Percentiles rank a stretch among this genome's conserved stretches.
These are phyloP conservation scores for Fusarium setosum DNA, from an alignment of 2,329 filamentous ascomycete genomes.

Conservation along the genomic window DNA sequence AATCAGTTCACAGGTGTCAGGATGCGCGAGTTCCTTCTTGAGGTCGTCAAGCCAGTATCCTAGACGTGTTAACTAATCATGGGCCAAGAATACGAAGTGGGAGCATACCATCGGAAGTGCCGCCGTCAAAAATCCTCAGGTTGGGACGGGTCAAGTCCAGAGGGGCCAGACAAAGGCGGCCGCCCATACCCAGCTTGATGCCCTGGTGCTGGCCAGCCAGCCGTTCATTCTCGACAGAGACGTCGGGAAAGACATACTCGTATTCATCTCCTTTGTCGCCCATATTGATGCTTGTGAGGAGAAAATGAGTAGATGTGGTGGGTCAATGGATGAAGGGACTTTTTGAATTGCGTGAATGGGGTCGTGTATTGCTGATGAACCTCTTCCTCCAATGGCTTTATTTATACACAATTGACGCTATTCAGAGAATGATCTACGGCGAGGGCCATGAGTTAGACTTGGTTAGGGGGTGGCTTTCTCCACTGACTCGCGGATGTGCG, in stretches of 20 bases:
- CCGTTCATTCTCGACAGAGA: neutral
- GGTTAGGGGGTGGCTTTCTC: too few relatives aligned
- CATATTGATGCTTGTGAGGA: too few relatives aligned
- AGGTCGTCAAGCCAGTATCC: neutral
- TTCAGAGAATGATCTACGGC: too few relatives aligned
- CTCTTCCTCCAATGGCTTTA: too few relatives aligned
- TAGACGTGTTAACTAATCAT: neutral
- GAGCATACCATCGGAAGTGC: neutral
- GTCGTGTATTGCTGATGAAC: too few relatives aligned
- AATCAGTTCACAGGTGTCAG: neutral
- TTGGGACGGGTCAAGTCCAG: neutral
- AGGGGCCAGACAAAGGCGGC: neutral
- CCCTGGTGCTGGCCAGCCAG: neutral
- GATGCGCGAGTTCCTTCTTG: neutral
- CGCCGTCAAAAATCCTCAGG: neutral
- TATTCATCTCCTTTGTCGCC: neutral
- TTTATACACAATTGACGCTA: too few relatives aligned
- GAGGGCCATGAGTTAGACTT: too few relatives aligned
- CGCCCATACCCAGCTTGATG: conserved; percentile 1
- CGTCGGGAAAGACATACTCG: conserved; percentile 1
- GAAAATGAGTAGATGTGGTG: too few relatives aligned
- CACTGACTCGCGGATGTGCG: too few relatives aligned
- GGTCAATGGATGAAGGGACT: too few relatives aligned
- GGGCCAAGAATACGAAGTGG: neutral
- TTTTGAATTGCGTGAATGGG: too few relatives aligned